These are phyloP conservation scores for Podospora fimiseda DNA, from an alignment of 495 filamentous ascomycete genomes.

Conservation along the genomic window DNA sequence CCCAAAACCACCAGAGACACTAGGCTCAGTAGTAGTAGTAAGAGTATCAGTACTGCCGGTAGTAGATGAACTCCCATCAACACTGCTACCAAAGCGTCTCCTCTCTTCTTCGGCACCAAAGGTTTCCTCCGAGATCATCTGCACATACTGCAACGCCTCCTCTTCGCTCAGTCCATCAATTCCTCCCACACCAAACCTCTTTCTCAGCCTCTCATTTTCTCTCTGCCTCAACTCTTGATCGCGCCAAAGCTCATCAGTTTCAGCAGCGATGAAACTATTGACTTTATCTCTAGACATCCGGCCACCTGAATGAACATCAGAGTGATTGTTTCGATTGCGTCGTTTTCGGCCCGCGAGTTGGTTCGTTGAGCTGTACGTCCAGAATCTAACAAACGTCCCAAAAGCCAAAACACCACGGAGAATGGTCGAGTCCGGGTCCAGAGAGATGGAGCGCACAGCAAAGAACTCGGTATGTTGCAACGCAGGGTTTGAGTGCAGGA, in stretches of 20 bases:
- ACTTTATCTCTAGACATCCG: slow-evolving; percentile 37
- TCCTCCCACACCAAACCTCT: slow-evolving; percentile 78
- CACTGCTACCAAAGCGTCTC: slow-evolving; percentile 44
- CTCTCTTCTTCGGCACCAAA: slow-evolving; percentile 57
- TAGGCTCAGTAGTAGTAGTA: slow-evolving; percentile 49
- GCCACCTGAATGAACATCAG: slow-evolving; percentile 37
- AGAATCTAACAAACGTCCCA: slow-evolving; percentile 82
- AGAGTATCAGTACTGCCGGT: slow-evolving; percentile 41
- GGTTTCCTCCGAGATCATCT: slow-evolving; percentile 77
- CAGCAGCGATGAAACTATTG: slow-evolving; percentile 73
- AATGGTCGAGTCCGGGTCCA: slow-evolving; percentile 83
- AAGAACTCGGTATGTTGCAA: slow-evolving; percentile 60
- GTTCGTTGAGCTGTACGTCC: slow-evolving; percentile 77
- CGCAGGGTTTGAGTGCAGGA: slow-evolving; percentile 32
- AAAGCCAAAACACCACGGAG: slow-evolving; percentile 90
- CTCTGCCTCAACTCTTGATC: slow-evolving; percentile 53
- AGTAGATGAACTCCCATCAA: slow-evolving; percentile 44
- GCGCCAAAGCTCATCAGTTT: slow-evolving; percentile 69
- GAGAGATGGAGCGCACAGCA: slow-evolving; percentile 71
- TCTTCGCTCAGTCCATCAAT: slow-evolving; percentile 76
- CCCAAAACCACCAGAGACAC: slow-evolving; percentile 31
- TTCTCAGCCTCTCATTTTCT: slow-evolving; percentile 61
- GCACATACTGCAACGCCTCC: slow-evolving; percentile 82
- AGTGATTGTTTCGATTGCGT: slow-evolving; percentile 34
- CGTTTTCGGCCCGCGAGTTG: slow-evolving; percentile 40